Conservation (phyloP, 2,329 filamentous ascomycete species). For the Paramyrothecium sp. region DNA sequence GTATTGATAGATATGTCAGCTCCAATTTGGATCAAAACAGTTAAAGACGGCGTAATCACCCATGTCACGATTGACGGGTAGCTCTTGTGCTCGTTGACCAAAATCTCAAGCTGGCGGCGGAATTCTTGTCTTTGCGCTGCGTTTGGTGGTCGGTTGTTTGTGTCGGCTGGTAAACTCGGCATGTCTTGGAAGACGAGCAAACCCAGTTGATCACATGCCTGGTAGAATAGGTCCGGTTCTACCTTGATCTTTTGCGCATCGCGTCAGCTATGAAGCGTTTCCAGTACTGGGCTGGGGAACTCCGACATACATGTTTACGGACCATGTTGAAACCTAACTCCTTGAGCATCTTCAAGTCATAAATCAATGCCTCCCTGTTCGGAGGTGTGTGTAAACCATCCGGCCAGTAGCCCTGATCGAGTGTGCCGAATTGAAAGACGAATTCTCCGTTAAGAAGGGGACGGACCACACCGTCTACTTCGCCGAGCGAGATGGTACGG, state of each 20-base stretch:
- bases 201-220: slow-evolving; percentile 64
- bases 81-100: slow-evolving; percentile 62
- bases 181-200: slow-evolving; percentile 71
- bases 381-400: slow-evolving; percentile 67
- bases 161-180: slow-evolving; percentile 51
- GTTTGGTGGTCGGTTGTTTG: slow-evolving; percentile 30
- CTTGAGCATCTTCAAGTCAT: slow-evolving; percentile 64
- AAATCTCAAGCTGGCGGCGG: slow-evolving; percentile 57
- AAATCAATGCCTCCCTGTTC: slow-evolving; percentile 65
- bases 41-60: slow-evolving; percentile 33
- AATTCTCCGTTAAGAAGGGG: slow-evolving; percentile 69
- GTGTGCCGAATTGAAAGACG: slow-evolving; percentile 64
- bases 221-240: slow-evolving; percentile 66
- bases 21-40: neutral
- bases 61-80: slow-evolving; percentile 66
- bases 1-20: neutral
- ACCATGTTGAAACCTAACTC: slow-evolving; percentile 67
- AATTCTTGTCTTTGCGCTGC: slow-evolving; percentile 61
- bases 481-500: slow-evolving; percentile 57
- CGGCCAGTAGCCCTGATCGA: slow-evolving; percentile 72
- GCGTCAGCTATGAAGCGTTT: slow-evolving; percentile 10
- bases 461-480: slow-evolving; percentile 56
- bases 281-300: neutral
- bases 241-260: slow-evolving; percentile 55
- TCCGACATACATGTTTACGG: slow-evolving; percentile 61